Base-by-base conservation (phyloP, 2,329 filamentous ascomycete species). In the Scedosporium boydii region DNA sequence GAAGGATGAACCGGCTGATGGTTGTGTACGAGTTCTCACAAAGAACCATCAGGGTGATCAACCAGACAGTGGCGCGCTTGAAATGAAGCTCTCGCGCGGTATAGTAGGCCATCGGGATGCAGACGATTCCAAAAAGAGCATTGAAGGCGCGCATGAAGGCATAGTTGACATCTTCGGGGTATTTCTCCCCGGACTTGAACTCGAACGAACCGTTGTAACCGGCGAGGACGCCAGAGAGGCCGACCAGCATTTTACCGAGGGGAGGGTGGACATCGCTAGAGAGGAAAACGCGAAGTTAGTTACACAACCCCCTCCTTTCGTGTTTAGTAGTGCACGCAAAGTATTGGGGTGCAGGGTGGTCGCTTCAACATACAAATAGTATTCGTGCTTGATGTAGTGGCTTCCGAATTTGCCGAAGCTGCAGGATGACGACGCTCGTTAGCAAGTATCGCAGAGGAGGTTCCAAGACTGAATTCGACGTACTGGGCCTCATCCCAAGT, bases 21-120 rank as follows among this genome's bases (percentile, higher is more conserved):
- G 96, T 98, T 58, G 95, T 96, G 79, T 98, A 99, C 60, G 95
- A 98, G 81, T 99, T 99, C 76, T 99, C 95, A 80, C 92, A 99
- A 51, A 99, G 86, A 55, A 99, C 93, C 91, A 97, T 97, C 69
- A 98, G 80, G 21, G 93, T 95, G 63, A 98, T 87, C 63, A 99
- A 82, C 95, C 95, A 99, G 68, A 97, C 91, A 59, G 93, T 89
- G 51, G 91, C 88, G 67, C 89, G 87, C 72, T 86, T 87, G 72
- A 98, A 88, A 72, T 92, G 90, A 70, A 99, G 80, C 76, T 97
- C 93, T 70, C 88, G 90, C 41, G 93, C 93, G 44, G 95, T 99
- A 75, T 85, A 98, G 80, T 98, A 99, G 63, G 95, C 93, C 76
- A 99, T 78, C 18, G 95, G 95, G 57, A 99, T 87, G 72, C 91